Evolutionary conservation across 1,284 basidiomycete species (phyloP).

Genomic region (Moesziomyces sp.): DNA sequence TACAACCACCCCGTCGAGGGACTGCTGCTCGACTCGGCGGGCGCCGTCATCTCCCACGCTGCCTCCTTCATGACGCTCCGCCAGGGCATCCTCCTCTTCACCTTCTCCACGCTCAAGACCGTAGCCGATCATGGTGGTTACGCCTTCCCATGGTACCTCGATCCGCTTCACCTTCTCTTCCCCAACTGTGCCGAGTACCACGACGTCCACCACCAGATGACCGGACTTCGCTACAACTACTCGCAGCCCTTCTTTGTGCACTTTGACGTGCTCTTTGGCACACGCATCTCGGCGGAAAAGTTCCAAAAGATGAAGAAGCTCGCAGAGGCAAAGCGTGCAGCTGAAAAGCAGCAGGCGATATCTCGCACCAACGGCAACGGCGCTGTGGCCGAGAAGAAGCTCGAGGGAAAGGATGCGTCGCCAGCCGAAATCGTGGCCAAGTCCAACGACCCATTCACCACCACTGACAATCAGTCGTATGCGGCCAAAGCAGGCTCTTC

Average conservation of each 20-base stretch:
- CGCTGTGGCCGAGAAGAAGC: neutral
- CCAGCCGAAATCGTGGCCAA: constrained; percentile 33
- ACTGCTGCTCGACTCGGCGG: constrained; percentile 86
- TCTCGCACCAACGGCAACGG: neutral
- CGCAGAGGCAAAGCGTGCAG: constrained; percentile 29
- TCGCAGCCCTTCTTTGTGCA: constrained; percentile 84
- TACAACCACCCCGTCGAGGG: constrained; percentile 97
- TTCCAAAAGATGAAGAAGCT: constrained; percentile 59
- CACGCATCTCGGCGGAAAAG: constrained; percentile 74
- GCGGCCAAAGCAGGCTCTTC: constrained; percentile 45
- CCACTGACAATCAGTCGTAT: constrained; percentile 31
- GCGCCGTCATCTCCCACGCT: constrained; percentile 81
- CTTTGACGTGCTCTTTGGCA: constrained; percentile 75
- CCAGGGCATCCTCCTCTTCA: constrained; percentile 82
- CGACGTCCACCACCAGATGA: constrained; percentile 92
- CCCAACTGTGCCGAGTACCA: constrained; percentile 98
- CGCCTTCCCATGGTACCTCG: constrained; percentile 82
- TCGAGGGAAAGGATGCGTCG: constrained; percentile 19
- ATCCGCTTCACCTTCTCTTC: constrained; percentile 80
- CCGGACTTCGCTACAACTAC: constrained; percentile 96
- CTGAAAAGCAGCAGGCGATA: constrained; percentile 15
- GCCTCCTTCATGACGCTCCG: constrained; percentile 80
- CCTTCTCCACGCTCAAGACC: constrained; percentile 87
- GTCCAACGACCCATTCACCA: constrained; percentile 40
- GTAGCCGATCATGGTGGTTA: constrained; percentile 99